Conservation (phyloP, 345 rosid genomes). For the Noccaea caerulescens region DNA sequence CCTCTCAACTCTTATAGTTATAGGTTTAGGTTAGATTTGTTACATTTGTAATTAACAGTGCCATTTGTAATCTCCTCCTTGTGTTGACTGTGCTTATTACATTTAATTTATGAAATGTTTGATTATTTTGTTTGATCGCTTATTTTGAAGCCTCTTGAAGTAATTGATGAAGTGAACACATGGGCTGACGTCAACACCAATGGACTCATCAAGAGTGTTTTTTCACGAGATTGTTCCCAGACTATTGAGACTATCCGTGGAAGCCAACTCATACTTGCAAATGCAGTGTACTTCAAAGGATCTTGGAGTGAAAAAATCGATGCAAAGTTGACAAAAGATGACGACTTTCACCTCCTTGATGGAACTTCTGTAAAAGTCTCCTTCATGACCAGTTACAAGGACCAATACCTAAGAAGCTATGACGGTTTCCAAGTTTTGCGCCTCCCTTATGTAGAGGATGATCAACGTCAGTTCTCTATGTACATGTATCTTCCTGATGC, state of each 20-base stretch:
- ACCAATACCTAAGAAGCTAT: conserved; percentile 49
- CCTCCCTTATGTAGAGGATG: conserved; percentile 66
- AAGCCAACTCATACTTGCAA: conserved; percentile 60
- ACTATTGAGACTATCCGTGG: conserved; percentile 40
- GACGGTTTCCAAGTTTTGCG: conserved; percentile 70
- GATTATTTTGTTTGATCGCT: not conserved
- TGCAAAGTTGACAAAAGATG: conserved; percentile 48
- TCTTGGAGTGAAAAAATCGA: conserved; percentile 64
- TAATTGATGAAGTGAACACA: conserved; percentile 51
- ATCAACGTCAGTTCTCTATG: conserved; percentile 61
- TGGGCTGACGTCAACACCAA: conserved; percentile 66
- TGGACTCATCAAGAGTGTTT: conserved; percentile 68
- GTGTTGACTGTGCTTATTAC: no score
- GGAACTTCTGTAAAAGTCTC: conserved; percentile 59
- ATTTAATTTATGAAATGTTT: not conserved
- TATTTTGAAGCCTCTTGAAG: conserved; percentile 58
- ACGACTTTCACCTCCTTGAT: conserved; percentile 61
- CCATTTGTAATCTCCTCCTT: no score
- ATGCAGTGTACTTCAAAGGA: conserved; percentile 79
- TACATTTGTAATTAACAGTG: no score
- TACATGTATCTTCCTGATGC: conserved; percentile 65
- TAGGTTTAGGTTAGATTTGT: no score
- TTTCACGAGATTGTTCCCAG: conserved; percentile 46
- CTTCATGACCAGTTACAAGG: conserved; percentile 65
- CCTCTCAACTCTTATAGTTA: not conserved